phyloP scores from a whole-genome alignment of 2,329 filamentous ascomycete species.

The Fonsecaea pedrosoi region DNA sequence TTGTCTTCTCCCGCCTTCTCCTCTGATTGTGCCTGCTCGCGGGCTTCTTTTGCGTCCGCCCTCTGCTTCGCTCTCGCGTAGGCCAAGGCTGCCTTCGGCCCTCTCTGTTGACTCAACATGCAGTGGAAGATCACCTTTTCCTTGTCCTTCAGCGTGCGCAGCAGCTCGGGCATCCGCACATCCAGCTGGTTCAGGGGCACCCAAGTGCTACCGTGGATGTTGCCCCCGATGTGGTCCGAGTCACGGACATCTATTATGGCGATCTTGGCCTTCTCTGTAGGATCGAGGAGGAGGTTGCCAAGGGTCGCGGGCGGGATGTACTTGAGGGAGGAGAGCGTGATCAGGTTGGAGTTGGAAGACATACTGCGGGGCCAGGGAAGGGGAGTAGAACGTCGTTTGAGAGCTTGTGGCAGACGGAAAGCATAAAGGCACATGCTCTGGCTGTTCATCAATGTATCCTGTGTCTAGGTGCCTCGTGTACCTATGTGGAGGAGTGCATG shows the following conservation, averaged over 20 bases:
- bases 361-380: slow-evolving; percentile 13
- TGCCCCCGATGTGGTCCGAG: slow-evolving; percentile 86
- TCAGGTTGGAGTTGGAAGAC: slow-evolving; percentile 48
- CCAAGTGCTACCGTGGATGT: slow-evolving; percentile 80
- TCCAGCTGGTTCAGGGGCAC: slow-evolving; percentile 77
- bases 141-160: slow-evolving; percentile 76
- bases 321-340: slow-evolving; percentile 67
- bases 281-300: slow-evolving; percentile 66
- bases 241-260: slow-evolving; percentile 91
- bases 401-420: background rate
- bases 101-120: slow-evolving; percentile 86
- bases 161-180: slow-evolving; percentile 78
- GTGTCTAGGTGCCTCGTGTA: background rate
- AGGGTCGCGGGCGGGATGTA: slow-evolving; percentile 74
- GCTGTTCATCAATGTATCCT: background rate
- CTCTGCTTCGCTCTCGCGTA: slow-evolving; percentile 62
- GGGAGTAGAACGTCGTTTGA: background rate
- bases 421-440: background rate
- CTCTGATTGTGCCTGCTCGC: slow-evolving; percentile 26
- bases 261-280: slow-evolving; percentile 56
- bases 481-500: too few relatives aligned
- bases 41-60: slow-evolving; percentile 32
- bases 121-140: slow-evolving; percentile 94
- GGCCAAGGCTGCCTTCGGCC: slow-evolving; percentile 79
- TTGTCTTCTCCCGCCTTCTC: slow-evolving; percentile 34